Evolutionary conservation across 768 basidiomycete species (phyloP).

Genomic region (Tulasnella sp.): DNA sequence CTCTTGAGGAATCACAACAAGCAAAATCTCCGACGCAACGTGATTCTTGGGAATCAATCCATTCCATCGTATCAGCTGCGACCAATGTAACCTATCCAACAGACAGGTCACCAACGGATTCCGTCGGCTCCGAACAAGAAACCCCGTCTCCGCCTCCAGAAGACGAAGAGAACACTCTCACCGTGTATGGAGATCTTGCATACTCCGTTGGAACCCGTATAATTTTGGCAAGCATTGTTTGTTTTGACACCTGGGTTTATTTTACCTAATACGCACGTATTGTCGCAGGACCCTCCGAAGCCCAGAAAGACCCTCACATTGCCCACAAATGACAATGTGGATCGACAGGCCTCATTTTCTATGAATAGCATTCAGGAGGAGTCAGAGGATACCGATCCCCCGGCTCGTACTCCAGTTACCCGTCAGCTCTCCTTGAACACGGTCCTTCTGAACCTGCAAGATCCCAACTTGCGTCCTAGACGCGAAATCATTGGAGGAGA

Average conservation of each 20-base stretch:
- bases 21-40: background rate
- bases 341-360: background rate
- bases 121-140: background rate
- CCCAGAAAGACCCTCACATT: background rate
- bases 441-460: constrained; percentile 9
- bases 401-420: background rate
- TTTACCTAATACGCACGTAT: background rate
- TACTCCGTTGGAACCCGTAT: background rate
- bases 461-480: background rate
- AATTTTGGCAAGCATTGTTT: background rate
- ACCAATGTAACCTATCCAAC: constrained; percentile 10
- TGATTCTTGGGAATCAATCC: constrained; percentile 7
- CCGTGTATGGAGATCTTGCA: background rate
- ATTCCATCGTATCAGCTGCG: constrained; percentile 2
- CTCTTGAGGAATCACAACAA: background rate
- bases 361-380: too few species aligned
- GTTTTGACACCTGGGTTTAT: background rate
- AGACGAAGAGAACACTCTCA: background rate
- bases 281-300: constrained; percentile 2
- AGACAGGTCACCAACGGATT: constrained; percentile 7
- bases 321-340: background rate
- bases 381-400: too few species aligned
- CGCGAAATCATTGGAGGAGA: background rate
- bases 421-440: background rate
- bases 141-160: background rate